phyloP scores from a whole-genome alignment of 179 eudicot genomes.

The Beta corolliflora region DNA sequence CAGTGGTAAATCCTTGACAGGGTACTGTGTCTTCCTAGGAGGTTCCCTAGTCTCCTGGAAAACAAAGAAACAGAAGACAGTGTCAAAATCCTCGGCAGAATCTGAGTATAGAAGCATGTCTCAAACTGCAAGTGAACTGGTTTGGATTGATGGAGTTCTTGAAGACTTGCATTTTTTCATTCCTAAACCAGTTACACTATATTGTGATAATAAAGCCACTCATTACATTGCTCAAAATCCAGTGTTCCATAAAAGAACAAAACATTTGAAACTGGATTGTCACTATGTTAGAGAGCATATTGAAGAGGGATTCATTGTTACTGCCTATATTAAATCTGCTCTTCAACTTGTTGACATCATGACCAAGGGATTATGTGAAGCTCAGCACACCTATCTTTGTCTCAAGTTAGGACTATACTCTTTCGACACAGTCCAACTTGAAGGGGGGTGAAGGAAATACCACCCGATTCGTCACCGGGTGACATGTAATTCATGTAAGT shows the following conservation, averaged over 20 bases:
- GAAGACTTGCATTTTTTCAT: rapidly evolving
- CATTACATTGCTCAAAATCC: not conserved
- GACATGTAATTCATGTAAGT: too few relatives aligned
- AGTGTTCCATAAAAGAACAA: not conserved
- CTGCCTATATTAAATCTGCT: too few relatives aligned
- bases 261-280: too few relatives aligned
- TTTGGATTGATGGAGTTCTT: not conserved
- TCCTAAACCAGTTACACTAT: not conserved
- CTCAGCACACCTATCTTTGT: too few relatives aligned
- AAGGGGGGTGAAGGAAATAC: too few relatives aligned
- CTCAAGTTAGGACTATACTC: too few relatives aligned
- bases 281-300: too few relatives aligned
- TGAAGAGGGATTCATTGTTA: too few relatives aligned
- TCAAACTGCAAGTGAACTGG: not conserved
- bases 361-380: too few relatives aligned
- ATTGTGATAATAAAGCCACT: not conserved
- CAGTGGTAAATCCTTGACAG: not conserved
- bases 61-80: not conserved
- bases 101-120: not conserved
- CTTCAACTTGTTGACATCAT: too few relatives aligned
- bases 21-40: not conserved
- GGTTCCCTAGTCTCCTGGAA: not conserved
- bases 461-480: too few relatives aligned
- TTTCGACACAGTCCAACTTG: too few relatives aligned
- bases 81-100: not conserved